Evolutionary conservation across 495 filamentous ascomycete genomes (phyloP).

Genomic region (Podospora comata): DNA sequence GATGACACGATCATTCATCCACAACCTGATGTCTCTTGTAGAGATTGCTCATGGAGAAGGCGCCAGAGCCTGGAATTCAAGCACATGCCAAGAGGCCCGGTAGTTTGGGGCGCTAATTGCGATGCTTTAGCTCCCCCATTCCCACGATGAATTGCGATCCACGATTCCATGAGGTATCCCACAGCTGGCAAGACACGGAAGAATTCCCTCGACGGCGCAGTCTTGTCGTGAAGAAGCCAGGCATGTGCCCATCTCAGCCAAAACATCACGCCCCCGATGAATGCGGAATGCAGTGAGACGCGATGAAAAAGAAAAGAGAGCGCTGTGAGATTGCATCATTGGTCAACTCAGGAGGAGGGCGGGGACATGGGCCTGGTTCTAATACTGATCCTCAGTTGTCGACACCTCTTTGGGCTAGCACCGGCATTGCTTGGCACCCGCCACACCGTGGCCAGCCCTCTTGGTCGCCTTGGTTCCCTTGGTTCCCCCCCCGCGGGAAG

Average conservation of each 20-base stretch:
- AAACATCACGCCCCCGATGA: background rate
- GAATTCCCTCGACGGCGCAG: background rate
- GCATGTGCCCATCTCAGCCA: background rate
- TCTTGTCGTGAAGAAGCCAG: background rate
- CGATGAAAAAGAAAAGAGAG: background rate
- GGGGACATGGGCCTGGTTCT: background rate
- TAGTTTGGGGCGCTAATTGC: background rate
- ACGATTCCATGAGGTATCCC: background rate
- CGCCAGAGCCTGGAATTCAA: background rate
- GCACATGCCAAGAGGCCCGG: background rate
- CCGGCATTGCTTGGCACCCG: constrained; percentile 12
- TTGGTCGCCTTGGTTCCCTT: background rate
- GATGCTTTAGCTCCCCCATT: background rate
- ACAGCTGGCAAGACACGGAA: background rate
- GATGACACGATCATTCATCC: background rate
- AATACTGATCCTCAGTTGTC: constrained; percentile 14
- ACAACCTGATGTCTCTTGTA: too few relatives aligned
- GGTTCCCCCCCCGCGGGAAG: background rate
- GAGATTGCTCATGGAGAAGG: background rate
- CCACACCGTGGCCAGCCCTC: background rate
- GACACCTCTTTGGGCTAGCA: constrained; percentile 12
- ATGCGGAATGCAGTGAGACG: background rate
- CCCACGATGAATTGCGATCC: background rate
- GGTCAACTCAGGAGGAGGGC: background rate
- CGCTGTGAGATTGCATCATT: background rate